Evolutionary conservation across 148 eudicot species (phyloP), one percentile per base, ranked within the genome.

Genomic region (Rhododendron henanense): DNA sequence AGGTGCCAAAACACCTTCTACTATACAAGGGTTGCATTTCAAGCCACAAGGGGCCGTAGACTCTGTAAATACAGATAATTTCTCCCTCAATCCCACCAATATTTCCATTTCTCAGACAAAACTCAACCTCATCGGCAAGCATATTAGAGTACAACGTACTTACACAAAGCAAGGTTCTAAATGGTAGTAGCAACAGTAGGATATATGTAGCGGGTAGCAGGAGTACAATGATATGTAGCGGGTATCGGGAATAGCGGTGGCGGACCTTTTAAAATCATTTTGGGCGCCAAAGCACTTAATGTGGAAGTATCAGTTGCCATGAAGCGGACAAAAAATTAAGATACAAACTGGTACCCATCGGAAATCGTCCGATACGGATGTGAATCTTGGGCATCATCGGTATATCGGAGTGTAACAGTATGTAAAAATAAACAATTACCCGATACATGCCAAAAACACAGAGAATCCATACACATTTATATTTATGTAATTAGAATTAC

Each of bases 401-500:
- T n/a, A n/a, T 21, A 59, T 59, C 65, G 0, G 9, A 59, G n/a
- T 57, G 23, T 57, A 57, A 57, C 23, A 1, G 23, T 57, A 16
- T 3, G 59, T 3, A 53, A 50, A 50, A 50, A 50, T 10, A 55
- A 55, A 55, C 19, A 55, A 55, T 50, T 15, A 15, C 59, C 18
- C 1, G 3, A 53, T 14, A 28, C 16, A 11, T 28, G 37, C 75
- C 16, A 23, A 23, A 4, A 23, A 14, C 28, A 25, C 6, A 71
- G 21, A 71, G 37, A 31, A 71, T 13, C 6, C 41, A 71, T 1
- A 71, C 39, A 31, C 39, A 28, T 28, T 28, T 31, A 4, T 31
- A 31, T 1, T 71, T 14, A 1, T 1, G 8, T 13, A 71, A 28
- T 11, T 28, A 31, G 6, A 78, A 8, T 87, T 92, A 94, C 98